A percentile compares a stretch with the other conserved stretches of the same genome.
These are phyloP conservation scores for Plantago coronopus DNA, from an alignment of 305 asterid species.

Conservation along the genomic window DNA sequence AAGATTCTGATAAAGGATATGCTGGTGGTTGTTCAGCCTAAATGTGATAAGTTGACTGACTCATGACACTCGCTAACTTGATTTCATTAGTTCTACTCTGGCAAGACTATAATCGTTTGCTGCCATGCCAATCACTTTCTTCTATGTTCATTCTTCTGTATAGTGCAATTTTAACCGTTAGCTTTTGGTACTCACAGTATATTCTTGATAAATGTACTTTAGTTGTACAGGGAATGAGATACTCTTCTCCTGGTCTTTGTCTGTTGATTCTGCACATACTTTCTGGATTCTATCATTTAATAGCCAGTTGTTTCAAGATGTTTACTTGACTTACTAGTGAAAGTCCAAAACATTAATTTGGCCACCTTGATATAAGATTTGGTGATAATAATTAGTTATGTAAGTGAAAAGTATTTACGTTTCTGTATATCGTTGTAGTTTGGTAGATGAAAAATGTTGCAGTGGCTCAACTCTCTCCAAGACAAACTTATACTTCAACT, in stretches of 20 bases:
- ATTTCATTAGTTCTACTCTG: neutral
- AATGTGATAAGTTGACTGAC: neutral
- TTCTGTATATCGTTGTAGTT: constrained; percentile 15
- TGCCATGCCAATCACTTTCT: neutral
- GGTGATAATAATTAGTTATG: constrained; percentile 4
- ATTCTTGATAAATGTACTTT: constrained; percentile 10
- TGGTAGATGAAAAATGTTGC: constrained; percentile 6
- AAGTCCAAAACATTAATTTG: constrained; percentile 10
- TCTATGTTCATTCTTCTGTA: neutral
- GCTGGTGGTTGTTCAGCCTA: neutral
- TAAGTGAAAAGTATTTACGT: constrained; percentile 3
- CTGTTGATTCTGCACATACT: constrained; percentile 11
- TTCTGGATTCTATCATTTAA: neutral
- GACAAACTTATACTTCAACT: constrained; percentile 18
- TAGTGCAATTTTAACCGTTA: constrained; percentile 3
- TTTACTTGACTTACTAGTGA: neutral
- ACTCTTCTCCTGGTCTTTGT: constrained; percentile 4
- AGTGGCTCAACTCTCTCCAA: constrained; percentile 14
- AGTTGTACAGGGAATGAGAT: neutral
- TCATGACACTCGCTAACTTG: neutral
- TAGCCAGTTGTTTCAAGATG: too few relatives aligned
- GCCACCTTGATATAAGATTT: constrained; percentile 13
- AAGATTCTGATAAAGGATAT: neutral
- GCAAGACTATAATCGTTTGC: neutral
- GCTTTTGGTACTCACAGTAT: constrained; percentile 14